These are phyloP conservation scores for Pyronema domesticum DNA, from an alignment of 495 filamentous ascomycete species.

Conservation along the genomic window DNA sequence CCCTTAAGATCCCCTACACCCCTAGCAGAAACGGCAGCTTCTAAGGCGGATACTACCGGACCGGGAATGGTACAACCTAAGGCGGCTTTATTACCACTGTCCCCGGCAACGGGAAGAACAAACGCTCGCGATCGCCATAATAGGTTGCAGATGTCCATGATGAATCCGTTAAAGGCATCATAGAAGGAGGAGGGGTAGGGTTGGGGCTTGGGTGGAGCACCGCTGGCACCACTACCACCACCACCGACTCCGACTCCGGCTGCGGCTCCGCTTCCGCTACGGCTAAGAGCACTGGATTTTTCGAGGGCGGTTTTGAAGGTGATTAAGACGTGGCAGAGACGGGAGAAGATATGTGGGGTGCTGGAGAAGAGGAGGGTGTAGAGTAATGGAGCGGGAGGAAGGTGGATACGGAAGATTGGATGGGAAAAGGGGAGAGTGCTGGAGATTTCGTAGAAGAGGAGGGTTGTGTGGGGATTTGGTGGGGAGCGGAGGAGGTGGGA, in stretches of 20 bases:
- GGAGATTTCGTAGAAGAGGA: conserved; percentile 43
- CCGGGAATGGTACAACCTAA: conserved; percentile 52
- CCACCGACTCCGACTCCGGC: no score
- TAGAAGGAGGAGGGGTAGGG: conserved; percentile 37
- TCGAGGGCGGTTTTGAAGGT: background rate
- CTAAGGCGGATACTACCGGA: no score
- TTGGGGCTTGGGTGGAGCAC: background rate
- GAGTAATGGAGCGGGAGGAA: conserved; percentile 49
- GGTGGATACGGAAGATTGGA: conserved; percentile 32
- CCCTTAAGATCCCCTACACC: no score
- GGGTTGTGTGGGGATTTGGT: no score
- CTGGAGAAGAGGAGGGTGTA: conserved; percentile 52
- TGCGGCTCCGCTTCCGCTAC: no score
- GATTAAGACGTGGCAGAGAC: conserved; percentile 34
- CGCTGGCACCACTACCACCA: conserved; percentile 10
- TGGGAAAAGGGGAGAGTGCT: conserved; percentile 25
- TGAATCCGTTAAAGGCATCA: conserved; percentile 61
- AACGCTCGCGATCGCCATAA: conserved; percentile 68
- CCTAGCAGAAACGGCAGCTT: no score
- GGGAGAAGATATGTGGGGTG: conserved; percentile 46
- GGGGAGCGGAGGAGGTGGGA: no score
- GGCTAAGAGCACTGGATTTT: no score
- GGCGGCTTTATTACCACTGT: conserved; percentile 42
- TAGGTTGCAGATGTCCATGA: conserved; percentile 81
- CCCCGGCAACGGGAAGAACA: conserved; percentile 28